Evolutionary conservation across 2,329 filamentous ascomycete genomes (phyloP).

Genomic region (Exophiala dermatitidis): DNA sequence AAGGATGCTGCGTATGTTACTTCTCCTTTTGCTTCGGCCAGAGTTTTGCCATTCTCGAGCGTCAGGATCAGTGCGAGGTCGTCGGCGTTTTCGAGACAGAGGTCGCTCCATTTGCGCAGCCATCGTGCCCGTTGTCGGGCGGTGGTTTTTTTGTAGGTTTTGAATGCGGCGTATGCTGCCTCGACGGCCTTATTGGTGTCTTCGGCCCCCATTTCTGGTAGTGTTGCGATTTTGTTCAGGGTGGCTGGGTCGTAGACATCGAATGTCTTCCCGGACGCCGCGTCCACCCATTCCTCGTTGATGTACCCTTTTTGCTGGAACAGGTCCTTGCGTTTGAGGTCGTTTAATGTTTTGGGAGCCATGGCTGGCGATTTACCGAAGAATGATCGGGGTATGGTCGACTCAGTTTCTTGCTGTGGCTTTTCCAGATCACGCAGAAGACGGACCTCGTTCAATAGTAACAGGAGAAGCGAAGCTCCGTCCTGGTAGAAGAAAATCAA

Average conservation of each 20-base stretch:
- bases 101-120: conserved; percentile 60
- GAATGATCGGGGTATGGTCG: too few species aligned
- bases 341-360: conserved; percentile 17
- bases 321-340: conserved; percentile 27
- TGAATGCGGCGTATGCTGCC: conserved; percentile 66
- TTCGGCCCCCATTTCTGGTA: conserved; percentile 68
- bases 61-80: conserved; percentile 50
- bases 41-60: conserved; percentile 55
- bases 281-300: conserved; percentile 59
- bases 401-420: too few species aligned
- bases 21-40: conserved; percentile 45
- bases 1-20: conserved; percentile 45
- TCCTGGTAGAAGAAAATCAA: background rate
- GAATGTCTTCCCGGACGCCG: conserved; percentile 84
- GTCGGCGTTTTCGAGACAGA: conserved; percentile 58
- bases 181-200: conserved; percentile 76
- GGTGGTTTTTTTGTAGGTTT: conserved; percentile 53
- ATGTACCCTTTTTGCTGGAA: conserved; percentile 28
- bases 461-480: too few species aligned
- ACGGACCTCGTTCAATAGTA: too few species aligned
- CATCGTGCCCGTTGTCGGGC: conserved; percentile 55
- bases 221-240: conserved; percentile 69
- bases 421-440: too few species aligned
- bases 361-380: background rate
- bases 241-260: conserved; percentile 77